Evolutionary conservation across 805 yeast genomes (phyloP).

Genomic region (Candida sphagnicola): DNA sequence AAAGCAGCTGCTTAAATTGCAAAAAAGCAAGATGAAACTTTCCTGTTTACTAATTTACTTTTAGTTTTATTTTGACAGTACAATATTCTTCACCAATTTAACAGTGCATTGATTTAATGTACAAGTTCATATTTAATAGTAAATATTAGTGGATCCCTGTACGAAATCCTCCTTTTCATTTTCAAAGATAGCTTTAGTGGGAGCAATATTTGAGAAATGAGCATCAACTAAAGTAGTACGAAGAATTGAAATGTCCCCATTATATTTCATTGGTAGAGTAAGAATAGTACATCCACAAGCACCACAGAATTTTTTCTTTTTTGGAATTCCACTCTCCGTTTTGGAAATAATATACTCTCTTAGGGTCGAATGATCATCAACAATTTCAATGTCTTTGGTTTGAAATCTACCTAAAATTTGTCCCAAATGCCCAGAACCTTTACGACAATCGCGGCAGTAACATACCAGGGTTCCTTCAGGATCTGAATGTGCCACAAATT

Average conservation of each 20-base stretch:
- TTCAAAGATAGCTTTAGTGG: constrained; percentile 6
- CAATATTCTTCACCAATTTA: no score
- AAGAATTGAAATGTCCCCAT: constrained; percentile 10
- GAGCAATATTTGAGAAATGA: constrained; percentile 5
- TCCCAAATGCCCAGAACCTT: constrained; percentile 11
- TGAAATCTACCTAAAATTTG: constrained; percentile 8
- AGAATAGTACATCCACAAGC: constrained; percentile 9
- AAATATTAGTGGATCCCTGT: constrained; percentile 5
- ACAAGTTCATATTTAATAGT: no score
- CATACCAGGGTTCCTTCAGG: constrained; percentile 7
- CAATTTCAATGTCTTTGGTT: constrained; percentile 6
- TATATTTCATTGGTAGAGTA: constrained; percentile 9
- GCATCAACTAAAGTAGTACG: constrained; percentile 9
- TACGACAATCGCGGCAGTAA: constrained; percentile 10
- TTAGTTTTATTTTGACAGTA: no score
- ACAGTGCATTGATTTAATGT: no score
- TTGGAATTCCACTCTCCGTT: constrained; percentile 10
- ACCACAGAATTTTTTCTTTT: constrained; percentile 9
- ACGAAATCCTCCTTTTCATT: constrained; percentile 6
- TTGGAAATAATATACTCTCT: constrained; percentile 6
- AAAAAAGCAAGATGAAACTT: neutral
- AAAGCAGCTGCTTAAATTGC: no score
- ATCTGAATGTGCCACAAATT: constrained; percentile 3
- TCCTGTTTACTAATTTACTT: no score
- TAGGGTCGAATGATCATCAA: constrained; percentile 1